These are phyloP conservation scores for Fusarium incarnatum DNA, from an alignment of 2,329 filamentous ascomycete species.

Conservation along the genomic window DNA sequence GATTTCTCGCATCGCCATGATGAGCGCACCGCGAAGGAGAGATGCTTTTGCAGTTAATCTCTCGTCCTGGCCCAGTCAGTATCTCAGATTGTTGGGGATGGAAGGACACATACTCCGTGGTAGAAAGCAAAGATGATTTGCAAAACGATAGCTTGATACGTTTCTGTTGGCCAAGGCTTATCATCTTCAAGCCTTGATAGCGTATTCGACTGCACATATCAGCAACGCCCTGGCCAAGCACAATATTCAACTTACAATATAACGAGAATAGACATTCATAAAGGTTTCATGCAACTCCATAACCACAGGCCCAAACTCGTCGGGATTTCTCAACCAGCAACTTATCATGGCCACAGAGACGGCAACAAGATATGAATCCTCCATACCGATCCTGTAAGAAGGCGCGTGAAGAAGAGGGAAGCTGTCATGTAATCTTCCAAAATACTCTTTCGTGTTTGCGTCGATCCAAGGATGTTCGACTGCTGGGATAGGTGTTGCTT, in stretches of 20 bases:
- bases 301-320: conserved; percentile 43
- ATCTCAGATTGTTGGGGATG: no score
- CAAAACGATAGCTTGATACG: conserved; percentile 52
- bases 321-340: conserved; percentile 51
- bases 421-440: conserved; percentile 55
- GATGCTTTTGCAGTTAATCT: conserved; percentile 48
- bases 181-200: conserved; percentile 27
- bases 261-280: conserved; percentile 47
- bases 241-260: conserved; percentile 42
- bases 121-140: conserved; percentile 56
- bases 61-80: conserved; percentile 47
- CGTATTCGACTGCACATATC: conserved; percentile 25
- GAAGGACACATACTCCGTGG: conserved; percentile 43
- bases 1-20: conserved; percentile 51
- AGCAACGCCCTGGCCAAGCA: background rate
- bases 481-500: conserved; percentile 2
- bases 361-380: conserved; percentile 44
- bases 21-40: conserved; percentile 51
- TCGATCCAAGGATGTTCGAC: conserved; percentile 36
- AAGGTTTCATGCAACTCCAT: conserved; percentile 50
- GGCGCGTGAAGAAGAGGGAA: conserved; percentile 58
- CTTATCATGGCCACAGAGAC: conserved; percentile 54
- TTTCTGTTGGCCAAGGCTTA: conserved; percentile 46
- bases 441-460: conserved; percentile 48
- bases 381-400: conserved; percentile 46